Percentiles rank a stretch among this genome's conserved stretches.
These are phyloP conservation scores for Berberis vulgaris DNA, from an alignment of 164 flowering plant species.

Conservation along the genomic window DNA sequence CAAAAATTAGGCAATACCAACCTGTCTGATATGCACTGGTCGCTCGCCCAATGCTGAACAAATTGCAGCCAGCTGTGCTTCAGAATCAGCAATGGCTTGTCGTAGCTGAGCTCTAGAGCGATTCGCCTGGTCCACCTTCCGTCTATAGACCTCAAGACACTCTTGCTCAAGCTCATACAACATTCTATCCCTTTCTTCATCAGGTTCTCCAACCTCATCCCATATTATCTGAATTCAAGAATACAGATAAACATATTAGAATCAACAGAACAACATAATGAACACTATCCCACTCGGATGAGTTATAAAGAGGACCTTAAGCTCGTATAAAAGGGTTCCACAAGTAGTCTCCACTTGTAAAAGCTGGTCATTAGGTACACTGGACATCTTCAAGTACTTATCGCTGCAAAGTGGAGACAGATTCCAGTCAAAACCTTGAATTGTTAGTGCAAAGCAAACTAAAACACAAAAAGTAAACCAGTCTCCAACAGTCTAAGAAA, in stretches of 20 bases:
- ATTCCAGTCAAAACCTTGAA: too few species aligned
- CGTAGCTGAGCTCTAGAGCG: conserved; percentile 42
- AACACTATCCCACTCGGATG: background rate
- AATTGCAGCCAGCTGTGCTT: conserved; percentile 60
- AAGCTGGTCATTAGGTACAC: conserved; percentile 19
- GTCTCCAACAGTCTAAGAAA: too few species aligned
- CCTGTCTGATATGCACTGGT: conserved; percentile 44
- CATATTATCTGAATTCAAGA: conserved; percentile 48
- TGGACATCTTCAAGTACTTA: conserved; percentile 18
- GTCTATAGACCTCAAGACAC: conserved; percentile 63
- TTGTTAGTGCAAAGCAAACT: background rate
- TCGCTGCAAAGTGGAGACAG: background rate
- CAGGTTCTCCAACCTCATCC: conserved; percentile 83
- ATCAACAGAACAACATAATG: background rate
- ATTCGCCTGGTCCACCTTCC: conserved; percentile 63
- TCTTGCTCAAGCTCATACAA: conserved; percentile 59
- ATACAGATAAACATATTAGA: background rate
- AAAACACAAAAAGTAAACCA: too few species aligned
- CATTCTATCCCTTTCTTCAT: conserved; percentile 52
- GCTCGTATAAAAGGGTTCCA: conserved; percentile 46
- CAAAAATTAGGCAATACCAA: conserved; percentile 6
- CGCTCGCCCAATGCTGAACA: conserved; percentile 58
- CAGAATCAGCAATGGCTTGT: conserved; percentile 48
- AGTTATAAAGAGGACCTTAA: conserved; percentile 37
- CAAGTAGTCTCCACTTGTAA: conserved; percentile 45